Evolutionary conservation across 176 grass and related monocot species (phyloP), one percentile per base, ranked within the genome.

Genomic region (Aegilops tauschii): DNA sequence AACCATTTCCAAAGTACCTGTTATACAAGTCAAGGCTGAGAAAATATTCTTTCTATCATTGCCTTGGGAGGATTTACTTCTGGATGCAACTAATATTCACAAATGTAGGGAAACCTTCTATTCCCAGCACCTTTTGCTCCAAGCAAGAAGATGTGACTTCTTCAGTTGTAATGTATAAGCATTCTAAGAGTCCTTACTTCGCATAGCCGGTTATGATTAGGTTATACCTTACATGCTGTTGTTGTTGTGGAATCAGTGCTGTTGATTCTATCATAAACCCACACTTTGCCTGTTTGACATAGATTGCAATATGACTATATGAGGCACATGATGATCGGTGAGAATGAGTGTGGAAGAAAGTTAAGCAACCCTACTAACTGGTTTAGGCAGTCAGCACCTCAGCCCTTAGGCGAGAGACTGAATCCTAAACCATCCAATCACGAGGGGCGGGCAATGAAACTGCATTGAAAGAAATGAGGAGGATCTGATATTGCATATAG

Each of bases 51-150:
- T 8, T 42, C 44, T 66, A 31, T 63, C 56, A 39, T 68, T 83
- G 66, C 27, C 9, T 56, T 4, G 11, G 32, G 79, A 56, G 13
- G 17, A 21, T 61, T 54, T 78, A 27, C 39, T 63, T 77, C 6
- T 86, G 12, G 64, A 40, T 86, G 79, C 31, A 34, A 32, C 18
- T 83, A 64, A 31, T 64, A 52, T 78, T 86, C 3, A 9, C n/a
- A 28, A 28, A 34, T 8, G 17, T 44, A 30, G 6, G n/a, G 18
- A 49, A 61, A 13, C 6, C 3, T 20, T 69, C 14, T 21, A 3
- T 6, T 21, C 21, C 23, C 37, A 12, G n/a, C 49, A 65, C 71
- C 34, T 20, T 34, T 37, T 84, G 12, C 27, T 76, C 18, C 58
- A 65, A 76, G 40, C 29, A 81, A 29, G 37, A 65, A 34, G 11